Evolutionary conservation across 2,329 filamentous ascomycete species (phyloP), one percentile per base, ranked within the genome.

Genomic region (Dryadomyces sulphureus): DNA sequence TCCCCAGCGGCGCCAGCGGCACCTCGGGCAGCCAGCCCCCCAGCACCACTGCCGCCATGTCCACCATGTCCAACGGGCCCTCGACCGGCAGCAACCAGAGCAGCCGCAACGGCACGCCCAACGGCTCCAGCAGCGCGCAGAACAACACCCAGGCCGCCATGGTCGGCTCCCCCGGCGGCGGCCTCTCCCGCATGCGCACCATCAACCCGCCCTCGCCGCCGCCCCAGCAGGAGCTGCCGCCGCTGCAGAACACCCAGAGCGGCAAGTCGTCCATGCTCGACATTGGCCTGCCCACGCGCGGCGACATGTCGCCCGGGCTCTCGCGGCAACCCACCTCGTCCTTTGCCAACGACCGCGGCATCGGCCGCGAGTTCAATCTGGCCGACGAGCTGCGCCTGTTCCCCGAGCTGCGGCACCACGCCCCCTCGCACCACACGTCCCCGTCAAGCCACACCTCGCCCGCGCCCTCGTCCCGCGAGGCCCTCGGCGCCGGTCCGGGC

Each of bases 391-490:
- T 52, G 46, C 48, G 40, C 11, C 38, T 50, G 32, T 43, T 47
- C 40, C 49, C 49, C 6, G 51, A 53, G 8, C 45, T 53, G 41
- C 47, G 45, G 11, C 11, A 32, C 16, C 52, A 49, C n/a, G 49
- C 53, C 1, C 58, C 57, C n/a, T 51, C 54, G 30, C 56, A 53
- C 4, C 52, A 49, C n/a, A 49, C 53, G 2, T 59, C 57, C n/a
- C 51, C 54, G 30, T 57, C 57, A 16, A 55, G 54, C 48, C 49
- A 55, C 45, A 54, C 53, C 4, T 21, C 48, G 34, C n/a, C 46
- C n/a, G n/a, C n/a, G 45, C 49, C 49, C 12, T 47, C 50, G 32
- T 43, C 46, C 17, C 48, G 50, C 25, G 42, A 48, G n/a, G 42
- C 49, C 1, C 30, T 48, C 25, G 44, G 25, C 19, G 12, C 30